Evolutionary conservation across 2,329 filamentous ascomycete genomes (phyloP), one percentile per base, ranked within the genome.

Genomic region (Fusarium chlamydosporum): DNA sequence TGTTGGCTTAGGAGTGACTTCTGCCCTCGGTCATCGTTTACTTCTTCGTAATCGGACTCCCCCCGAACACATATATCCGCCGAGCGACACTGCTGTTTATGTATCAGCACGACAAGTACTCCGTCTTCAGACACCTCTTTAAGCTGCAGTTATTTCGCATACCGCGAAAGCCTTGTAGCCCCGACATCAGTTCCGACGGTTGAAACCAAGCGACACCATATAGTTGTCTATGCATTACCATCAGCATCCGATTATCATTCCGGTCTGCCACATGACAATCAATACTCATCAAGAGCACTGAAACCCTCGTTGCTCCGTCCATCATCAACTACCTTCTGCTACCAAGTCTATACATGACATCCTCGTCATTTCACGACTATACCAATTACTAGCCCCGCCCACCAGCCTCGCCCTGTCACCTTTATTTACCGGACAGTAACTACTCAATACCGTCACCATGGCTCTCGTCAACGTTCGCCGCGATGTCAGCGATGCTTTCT

Each of bases 401-500:
- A 68, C 37, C 50, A 66, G 63, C 59, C 37, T 68, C 58, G 45
- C 51, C 46, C 38, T 59, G 62, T 61, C 61, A 68, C 64, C 46
- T 65, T 56, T 65, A 65, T 59, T 59, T 65, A 41, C n/a, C 35
- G 56, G 48, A 51, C 56, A 69, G 63, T 37, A 71, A 67, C 61
- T 42, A 66, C 59, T 42, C 62, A 70, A 62, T 57, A 85, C 81
- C 83, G 84, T 81, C 89, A 94, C 76, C 83, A 98, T 98, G 96
- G 91, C 93, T 88, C 94, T 93, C 85, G 87, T 99, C 89, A 99
- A 99, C 85, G 94, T 98, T 84, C 94, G 94, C 83, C 93, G 93
- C 83, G 95, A 98, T 92, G 91, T 97, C 85, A 91, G 91, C 86
- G 96, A 99, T 85, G 92, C 92, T 84, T 99, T 97, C 90, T 99